phyloP scores from a whole-genome alignment of 805 yeast species.

The Sugiyamaella smithiae region DNA sequence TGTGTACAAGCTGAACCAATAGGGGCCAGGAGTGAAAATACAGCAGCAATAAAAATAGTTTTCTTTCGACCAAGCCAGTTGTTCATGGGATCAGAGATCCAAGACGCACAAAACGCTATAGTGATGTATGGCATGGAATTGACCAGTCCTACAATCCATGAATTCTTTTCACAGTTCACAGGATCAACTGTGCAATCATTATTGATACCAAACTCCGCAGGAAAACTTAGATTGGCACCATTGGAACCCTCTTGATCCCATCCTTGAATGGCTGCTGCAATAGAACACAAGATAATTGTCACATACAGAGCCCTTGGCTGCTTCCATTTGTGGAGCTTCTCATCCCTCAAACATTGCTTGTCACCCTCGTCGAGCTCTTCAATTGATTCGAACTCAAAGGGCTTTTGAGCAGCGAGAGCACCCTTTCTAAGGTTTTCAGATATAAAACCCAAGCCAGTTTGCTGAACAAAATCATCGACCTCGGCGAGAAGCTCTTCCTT shows the following conservation, averaged over 20 bases:
- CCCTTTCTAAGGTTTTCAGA: slow-evolving; percentile 37
- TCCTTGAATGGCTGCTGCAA: slow-evolving; percentile 67
- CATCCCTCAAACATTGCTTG: slow-evolving; percentile 37
- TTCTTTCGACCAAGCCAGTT: slow-evolving; percentile 53
- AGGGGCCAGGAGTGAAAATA: slow-evolving; percentile 50
- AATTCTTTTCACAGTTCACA: slow-evolving; percentile 47
- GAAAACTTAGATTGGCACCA: slow-evolving; percentile 55
- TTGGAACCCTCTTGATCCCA: slow-evolving; percentile 70
- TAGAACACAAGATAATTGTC: slow-evolving; percentile 56
- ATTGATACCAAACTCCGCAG: slow-evolving; percentile 34
- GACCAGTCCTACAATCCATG: slow-evolving; percentile 52
- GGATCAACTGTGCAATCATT: slow-evolving; percentile 23
- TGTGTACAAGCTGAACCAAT: slow-evolving; percentile 56
- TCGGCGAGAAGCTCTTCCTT: slow-evolving; percentile 24
- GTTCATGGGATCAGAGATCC: slow-evolving; percentile 54
- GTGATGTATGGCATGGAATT: slow-evolving; percentile 65
- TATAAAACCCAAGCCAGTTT: slow-evolving; percentile 27
- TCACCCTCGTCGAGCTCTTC: slow-evolving; percentile 35
- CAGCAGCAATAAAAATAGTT: slow-evolving; percentile 56
- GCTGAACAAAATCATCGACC: slow-evolving; percentile 26
- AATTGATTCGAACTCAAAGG: slow-evolving; percentile 40
- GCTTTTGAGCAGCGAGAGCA: slow-evolving; percentile 55
- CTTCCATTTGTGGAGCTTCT: slow-evolving; percentile 45
- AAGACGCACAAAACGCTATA: slow-evolving; percentile 51
- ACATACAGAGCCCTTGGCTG: slow-evolving; percentile 41